A percentile compares a stretch with the other conserved stretches of the same genome.
Evolutionary conservation across 2,329 filamentous ascomycete species (phyloP).

Genomic region (Pseudocercospora musae): DNA sequence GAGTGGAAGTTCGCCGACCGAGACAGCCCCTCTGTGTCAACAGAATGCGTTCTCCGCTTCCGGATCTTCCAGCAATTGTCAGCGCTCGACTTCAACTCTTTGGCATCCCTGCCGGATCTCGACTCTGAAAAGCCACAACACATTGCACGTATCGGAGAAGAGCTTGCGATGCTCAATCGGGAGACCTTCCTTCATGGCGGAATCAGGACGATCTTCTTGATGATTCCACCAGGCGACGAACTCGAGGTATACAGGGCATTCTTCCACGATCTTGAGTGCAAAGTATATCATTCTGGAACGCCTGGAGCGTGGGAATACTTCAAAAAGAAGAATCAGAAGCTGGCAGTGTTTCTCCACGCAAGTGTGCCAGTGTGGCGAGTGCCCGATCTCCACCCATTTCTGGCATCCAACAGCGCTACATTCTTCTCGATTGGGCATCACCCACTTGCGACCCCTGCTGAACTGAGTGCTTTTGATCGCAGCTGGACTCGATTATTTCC

Average conservation of each 20-base stretch:
- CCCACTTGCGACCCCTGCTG: background rate
- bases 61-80: constrained; percentile 13
- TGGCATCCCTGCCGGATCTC: background rate
- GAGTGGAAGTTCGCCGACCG: constrained; percentile 29
- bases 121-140: background rate
- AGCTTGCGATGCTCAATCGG: constrained; percentile 11
- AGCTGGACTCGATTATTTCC: constrained; percentile 37
- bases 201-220: constrained; percentile 25
- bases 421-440: constrained; percentile 36
- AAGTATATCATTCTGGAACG: constrained; percentile 25
- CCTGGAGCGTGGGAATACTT: constrained; percentile 31
- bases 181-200: constrained; percentile 8
- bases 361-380: constrained; percentile 36
- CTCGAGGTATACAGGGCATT: constrained; percentile 20
- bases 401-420: constrained; percentile 27
- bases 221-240: constrained; percentile 27
- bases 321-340: constrained; percentile 7
- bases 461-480: constrained; percentile 2
- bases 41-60: constrained; percentile 13
- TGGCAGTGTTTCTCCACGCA: constrained; percentile 31
- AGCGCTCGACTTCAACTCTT: background rate
- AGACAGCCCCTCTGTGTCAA: background rate
- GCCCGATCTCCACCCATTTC: constrained; percentile 34
- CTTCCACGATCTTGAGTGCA: constrained; percentile 21
- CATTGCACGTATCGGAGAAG: constrained; percentile 4